Evolutionary conservation across 2,329 filamentous ascomycete genomes (phyloP), one percentile per base, ranked within the genome.

Genomic region (Fusarium albidum): DNA sequence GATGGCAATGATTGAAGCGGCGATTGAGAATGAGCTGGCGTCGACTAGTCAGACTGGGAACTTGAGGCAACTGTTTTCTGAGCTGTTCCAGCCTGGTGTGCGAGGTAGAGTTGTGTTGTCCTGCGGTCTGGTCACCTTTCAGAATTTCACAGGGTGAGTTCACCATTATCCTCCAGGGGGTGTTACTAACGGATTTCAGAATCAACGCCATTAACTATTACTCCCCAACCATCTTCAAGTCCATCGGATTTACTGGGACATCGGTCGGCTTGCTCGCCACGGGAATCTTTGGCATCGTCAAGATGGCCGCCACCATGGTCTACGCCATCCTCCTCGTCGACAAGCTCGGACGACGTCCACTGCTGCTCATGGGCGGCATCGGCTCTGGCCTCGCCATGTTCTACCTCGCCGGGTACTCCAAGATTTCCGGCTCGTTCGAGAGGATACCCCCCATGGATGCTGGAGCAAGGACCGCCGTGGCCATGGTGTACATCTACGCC

Each of bases 21-120:
- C 82, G 3, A 82, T 85, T 26, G 74, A 79, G 12, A 80, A 82
- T 1, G 82, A 87, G 64, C 81, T 80, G 46, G 59, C 33, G 17
- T 49, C 32, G 26, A 35, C 45, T 17, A 26, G 51, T 11, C 28
- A 49, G 26, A 44, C 32, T 3, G 38, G 56, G 31, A 57, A 51
- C 11, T 56, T 50, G 37, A 40, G 39, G 18, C 50, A 61, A 18
- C 53, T 61, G 32, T 53, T 54, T 31, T 40, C 46, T 28, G 59
- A 63, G 54, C 35, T 64, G 5, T 56, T 63, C 8, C 32, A 57
- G 26, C 51, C 49, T 44, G 57, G 64, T 37, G 47, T 63, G 26
- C 52, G 64, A 26, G 40, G 40, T n/a, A 45, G 50, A 10, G 32
- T 54, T 8, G 35, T 52, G 3, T 21, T 50, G 18, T 44, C 49